Conservation (phyloP, 2,329 filamentous ascomycete species). For the Thermoascus crustaceus region DNA sequence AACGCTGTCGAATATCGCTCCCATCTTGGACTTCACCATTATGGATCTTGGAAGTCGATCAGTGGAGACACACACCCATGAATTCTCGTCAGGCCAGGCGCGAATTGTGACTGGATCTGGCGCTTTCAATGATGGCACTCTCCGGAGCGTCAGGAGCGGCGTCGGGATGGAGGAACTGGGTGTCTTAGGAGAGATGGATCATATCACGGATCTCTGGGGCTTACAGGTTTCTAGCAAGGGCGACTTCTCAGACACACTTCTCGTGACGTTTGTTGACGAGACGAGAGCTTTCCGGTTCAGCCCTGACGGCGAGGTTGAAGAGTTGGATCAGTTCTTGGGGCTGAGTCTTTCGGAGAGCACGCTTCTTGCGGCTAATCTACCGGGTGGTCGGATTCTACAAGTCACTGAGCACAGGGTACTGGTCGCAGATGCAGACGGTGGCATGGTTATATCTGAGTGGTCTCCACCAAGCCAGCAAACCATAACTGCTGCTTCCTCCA, state of each 20-base stretch:
- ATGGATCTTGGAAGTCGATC: constrained; percentile 92
- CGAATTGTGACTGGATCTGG: constrained; percentile 89
- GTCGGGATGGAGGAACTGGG: constrained; percentile 86
- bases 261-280: constrained; percentile 75
- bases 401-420: constrained; percentile 59
- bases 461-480: constrained; percentile 37
- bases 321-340: constrained; percentile 67
- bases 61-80: constrained; percentile 69
- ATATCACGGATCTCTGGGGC: constrained; percentile 65
- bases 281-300: constrained; percentile 77
- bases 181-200: constrained; percentile 67
- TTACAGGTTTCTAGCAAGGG: constrained; percentile 46
- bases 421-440: constrained; percentile 51
- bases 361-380: constrained; percentile 59
- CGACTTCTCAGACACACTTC: constrained; percentile 54
- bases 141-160: constrained; percentile 86
- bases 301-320: constrained; percentile 69
- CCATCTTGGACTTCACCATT: constrained; percentile 85
- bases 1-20: constrained; percentile 74
- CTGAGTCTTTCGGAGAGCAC: constrained; percentile 64
- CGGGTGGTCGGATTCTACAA: constrained; percentile 60
- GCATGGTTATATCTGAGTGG: constrained; percentile 40
- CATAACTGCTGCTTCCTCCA: constrained; percentile 74
- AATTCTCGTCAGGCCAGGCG: constrained; percentile 91
- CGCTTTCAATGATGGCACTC: constrained; percentile 76